phyloP scores from a whole-genome alignment of 1,284 basidiomycete species.

The Malassezia yamatoensis region DNA sequence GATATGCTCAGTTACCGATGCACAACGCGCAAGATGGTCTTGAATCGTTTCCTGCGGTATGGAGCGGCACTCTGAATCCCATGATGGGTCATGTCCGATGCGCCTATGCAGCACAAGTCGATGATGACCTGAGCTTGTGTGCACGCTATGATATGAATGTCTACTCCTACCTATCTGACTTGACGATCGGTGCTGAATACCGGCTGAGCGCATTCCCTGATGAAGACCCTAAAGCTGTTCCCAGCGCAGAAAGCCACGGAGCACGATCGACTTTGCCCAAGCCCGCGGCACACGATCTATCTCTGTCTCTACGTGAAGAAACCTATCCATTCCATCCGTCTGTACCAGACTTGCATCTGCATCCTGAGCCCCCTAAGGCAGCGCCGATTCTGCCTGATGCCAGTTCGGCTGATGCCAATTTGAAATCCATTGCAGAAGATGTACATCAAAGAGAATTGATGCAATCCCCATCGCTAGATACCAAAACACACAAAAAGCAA shows the following conservation, averaged over 20 bases:
- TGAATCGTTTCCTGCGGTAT: conserved; percentile 61
- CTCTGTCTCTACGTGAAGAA: conserved; percentile 16
- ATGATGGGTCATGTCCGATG: conserved; percentile 88
- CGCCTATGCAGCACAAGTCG: conserved; percentile 79
- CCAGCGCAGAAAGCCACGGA: neutral
- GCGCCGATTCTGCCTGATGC: no score
- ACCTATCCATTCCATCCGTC: neutral
- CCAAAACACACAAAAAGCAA: no score
- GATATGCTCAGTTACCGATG: conserved; percentile 67
- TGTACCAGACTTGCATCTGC: no score
- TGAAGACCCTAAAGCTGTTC: neutral
- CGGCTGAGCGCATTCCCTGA: conserved; percentile 21
- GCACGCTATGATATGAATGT: conserved; percentile 93
- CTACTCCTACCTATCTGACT: conserved; percentile 90
- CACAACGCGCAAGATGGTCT: neutral
- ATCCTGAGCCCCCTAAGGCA: no score
- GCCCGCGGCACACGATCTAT: neutral
- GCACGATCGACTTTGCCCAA: conserved; percentile 6
- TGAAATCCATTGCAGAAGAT: no score
- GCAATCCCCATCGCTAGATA: no score
- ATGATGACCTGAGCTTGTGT: conserved; percentile 72
- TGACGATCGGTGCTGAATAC: conserved; percentile 60
- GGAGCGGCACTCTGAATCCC: conserved; percentile 88
- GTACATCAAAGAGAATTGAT: no score
- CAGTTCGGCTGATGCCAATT: no score